A percentile compares a stretch with the other conserved stretches of the same genome.
Conservation (phyloP, 768 basidiomycete genomes). For the Melanogaster broomeanus region DNA sequence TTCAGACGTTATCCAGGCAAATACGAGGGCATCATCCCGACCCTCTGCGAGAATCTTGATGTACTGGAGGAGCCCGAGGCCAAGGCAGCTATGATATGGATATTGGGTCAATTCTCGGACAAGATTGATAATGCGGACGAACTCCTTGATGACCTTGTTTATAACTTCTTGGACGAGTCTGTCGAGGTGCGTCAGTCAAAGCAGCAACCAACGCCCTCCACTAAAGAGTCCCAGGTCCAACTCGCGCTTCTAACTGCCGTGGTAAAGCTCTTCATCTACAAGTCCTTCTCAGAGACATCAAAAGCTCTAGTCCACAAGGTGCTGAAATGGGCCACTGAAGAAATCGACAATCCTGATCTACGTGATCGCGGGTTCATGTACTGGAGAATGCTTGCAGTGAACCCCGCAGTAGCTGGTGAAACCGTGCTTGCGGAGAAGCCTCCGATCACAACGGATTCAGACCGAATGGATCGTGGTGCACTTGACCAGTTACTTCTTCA, state of each 20-base stretch:
- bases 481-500: slow-evolving; percentile 93
- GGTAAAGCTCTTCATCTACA: slow-evolving; percentile 95
- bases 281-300: slow-evolving; percentile 76
- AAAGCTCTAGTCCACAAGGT: slow-evolving; percentile 94
- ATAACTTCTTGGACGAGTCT: slow-evolving; percentile 90
- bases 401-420: slow-evolving; percentile 83
- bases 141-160: slow-evolving; percentile 87
- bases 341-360: slow-evolving; percentile 97
- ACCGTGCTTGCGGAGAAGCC: slow-evolving; percentile 94
- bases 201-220: background rate
- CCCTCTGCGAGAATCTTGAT: slow-evolving; percentile 89
- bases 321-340: slow-evolving; percentile 95
- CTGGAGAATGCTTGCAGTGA: slow-evolving; percentile 95
- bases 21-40: slow-evolving; percentile 96
- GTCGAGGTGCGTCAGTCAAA: slow-evolving; percentile 64
- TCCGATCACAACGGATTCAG: slow-evolving; percentile 96
- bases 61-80: slow-evolving; percentile 93
- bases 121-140: slow-evolving; percentile 96
- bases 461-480: slow-evolving; percentile 95
- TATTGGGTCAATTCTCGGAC: slow-evolving; percentile 94
- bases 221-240: slow-evolving; percentile 68
- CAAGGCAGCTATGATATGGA: slow-evolving; percentile 98
- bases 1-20: slow-evolving; percentile 96
- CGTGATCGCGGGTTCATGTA: slow-evolving; percentile 99
- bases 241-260: slow-evolving; percentile 90